phyloP scores from a whole-genome alignment of 2,329 filamentous ascomycete genomes.

The Neoscytalidium dimidiatum region DNA sequence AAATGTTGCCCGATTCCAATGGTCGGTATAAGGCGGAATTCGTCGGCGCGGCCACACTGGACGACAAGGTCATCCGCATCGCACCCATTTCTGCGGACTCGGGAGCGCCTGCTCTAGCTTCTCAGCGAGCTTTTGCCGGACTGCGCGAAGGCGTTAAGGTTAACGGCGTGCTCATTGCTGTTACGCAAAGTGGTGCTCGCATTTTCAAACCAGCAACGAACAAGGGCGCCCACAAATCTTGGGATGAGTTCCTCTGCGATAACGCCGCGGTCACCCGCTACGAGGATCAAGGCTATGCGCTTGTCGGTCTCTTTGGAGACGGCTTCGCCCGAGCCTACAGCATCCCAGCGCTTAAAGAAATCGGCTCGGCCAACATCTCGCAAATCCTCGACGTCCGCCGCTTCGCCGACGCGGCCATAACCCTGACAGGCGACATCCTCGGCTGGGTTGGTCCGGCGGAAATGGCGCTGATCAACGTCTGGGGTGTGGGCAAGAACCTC shows the following conservation, averaged over 20 bases:
- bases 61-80: constrained; percentile 72
- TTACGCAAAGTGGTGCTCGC: constrained; percentile 72
- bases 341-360: constrained; percentile 84
- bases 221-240: constrained; percentile 91
- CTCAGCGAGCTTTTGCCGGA: constrained; percentile 71
- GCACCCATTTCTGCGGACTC: constrained; percentile 77
- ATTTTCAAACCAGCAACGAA: constrained; percentile 82
- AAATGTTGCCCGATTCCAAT: constrained; percentile 72
- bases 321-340: constrained; percentile 77
- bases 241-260: constrained; percentile 81
- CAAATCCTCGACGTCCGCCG: constrained; percentile 73
- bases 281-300: constrained; percentile 72
- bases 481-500: constrained; percentile 64
- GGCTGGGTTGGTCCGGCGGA: constrained; percentile 90
- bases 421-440: constrained; percentile 77
- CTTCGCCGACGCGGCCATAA: constrained; percentile 70
- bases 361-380: constrained; percentile 65
- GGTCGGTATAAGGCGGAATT: constrained; percentile 72
- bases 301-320: constrained; percentile 85
- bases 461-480: constrained; percentile 78
- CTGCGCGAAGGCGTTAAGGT: constrained; percentile 74
- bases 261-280: constrained; percentile 75
- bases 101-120: constrained; percentile 75
- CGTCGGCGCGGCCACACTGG: constrained; percentile 67
- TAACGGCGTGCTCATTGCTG: constrained; percentile 78